Evolutionary conservation across 1,284 basidiomycete genomes (phyloP), one percentile per base, ranked within the genome.

Genomic region (Lentinula novae-zelandiae): DNA sequence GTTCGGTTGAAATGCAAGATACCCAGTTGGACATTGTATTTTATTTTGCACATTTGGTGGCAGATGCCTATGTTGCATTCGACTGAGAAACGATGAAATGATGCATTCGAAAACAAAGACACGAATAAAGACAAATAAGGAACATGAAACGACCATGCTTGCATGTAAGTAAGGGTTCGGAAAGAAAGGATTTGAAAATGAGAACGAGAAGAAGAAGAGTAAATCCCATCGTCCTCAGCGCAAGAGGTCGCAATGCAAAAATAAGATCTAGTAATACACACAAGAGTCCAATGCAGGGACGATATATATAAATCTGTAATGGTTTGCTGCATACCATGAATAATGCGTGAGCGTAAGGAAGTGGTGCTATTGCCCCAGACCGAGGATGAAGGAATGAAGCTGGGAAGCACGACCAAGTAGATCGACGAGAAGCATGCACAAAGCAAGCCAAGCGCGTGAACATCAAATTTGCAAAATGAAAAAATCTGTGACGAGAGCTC

Each of bases 1-100:
- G 42, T 92, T 94, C 64, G 77, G 81, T 40, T 46, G 40, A 44
- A 44, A 44, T 44, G 42, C 2, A n/a, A 13, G 13, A 44, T 44
- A 44, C 42, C 42, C 42, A 27, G 27, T 15, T 7, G n/a, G 17
- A 13, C 7, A n/a, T 44, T 46, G 44, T 46, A 46, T 20, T 20
- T 46, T 46, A 46, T 20, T 34, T 15, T 20, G 9, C 36, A n/a
- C 38, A 54, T 39, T 54, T 22, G 27, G 20, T 51, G 22, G 48
- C 15, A 53, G 39, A 60, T 33, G 27, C 27, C 27, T 27, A 4
- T 27, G 27, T 27, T 3, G 27, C 27, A 27, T 27, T 27, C 27
- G 27, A 27, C 27, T 27, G 3, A 27, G 46, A 44, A 53, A 20
- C 3, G 8, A 8, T 7, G 22, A 46, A 27, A 22, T n/a, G 9